Evolutionary conservation across 139 green algal genomes (phyloP), one percentile per base, ranked within the genome.

Genomic region (Spirogloea muscicola): DNA sequence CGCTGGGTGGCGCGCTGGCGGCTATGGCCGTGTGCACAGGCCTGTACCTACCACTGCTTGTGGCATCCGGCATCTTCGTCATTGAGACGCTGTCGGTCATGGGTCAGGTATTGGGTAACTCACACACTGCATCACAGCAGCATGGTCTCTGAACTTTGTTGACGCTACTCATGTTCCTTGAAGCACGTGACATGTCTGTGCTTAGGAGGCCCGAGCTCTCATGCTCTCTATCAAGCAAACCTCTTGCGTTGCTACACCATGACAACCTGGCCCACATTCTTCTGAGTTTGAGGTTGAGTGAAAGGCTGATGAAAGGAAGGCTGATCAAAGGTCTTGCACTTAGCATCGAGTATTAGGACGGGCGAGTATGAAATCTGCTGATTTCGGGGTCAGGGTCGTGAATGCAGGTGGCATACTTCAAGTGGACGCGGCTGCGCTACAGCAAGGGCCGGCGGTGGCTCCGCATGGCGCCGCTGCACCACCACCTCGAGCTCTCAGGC

Each of bases 351-450:
- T n/a, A n/a, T n/a, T n/a, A n/a, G n/a, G n/a, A n/a, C n/a, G n/a
- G n/a, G n/a, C n/a, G n/a, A n/a, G n/a, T 51, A 13, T 51, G 43
- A 51, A 51, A 51, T 10, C 43, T 51, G 63, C 27, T 21, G 10
- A 10, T 29, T 10, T 76, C 9, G 51, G 42, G n/a, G n/a, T n/a
- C n/a, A n/a, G n/a, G 5, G 27, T 58, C 29, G 58, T 76, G 73
- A 3, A n/a, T 40, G 34, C 84, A 88, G 77, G 61, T 87, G 40
- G 41, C 7, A 0, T 86, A 77, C 39, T 88, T 77, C 63, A 81
- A 84, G 68, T 29, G 25, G 5, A 88, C 83, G 18, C 77, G 76
- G 57, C 25, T 41, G 29, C 29, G 16, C 3, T 33, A 44, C 2
- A 74, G 82, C 21, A 34, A 46, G 27, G 82, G 81, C 3, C 55